Percentiles rank a stretch among this genome's conserved stretches.
phyloP scores from a whole-genome alignment of 2,329 filamentous ascomycete species.

The Colletotrichum sp. region DNA sequence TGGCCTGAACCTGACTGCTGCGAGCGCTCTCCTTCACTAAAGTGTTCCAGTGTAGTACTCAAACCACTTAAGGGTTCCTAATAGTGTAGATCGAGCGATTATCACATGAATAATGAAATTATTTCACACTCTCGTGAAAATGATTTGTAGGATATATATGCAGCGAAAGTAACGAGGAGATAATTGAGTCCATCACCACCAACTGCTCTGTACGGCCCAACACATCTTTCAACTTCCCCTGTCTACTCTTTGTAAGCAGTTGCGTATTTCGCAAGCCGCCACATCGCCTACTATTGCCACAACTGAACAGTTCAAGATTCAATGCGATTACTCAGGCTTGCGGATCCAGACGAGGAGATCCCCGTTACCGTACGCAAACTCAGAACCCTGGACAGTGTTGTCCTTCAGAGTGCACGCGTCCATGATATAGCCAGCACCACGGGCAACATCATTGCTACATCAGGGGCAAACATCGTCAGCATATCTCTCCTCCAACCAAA shows the following conservation, averaged over 20 bases:
- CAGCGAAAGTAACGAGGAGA: background rate
- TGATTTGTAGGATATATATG: background rate
- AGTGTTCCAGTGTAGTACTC: background rate
- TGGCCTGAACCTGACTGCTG: background rate
- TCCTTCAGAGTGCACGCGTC: constrained; percentile 13
- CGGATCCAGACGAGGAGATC: background rate
- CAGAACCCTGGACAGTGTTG: constrained; percentile 10
- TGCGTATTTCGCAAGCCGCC: background rate
- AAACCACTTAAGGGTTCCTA: background rate
- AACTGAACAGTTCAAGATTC: background rate
- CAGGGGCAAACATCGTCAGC: background rate
- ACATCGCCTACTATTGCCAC: background rate
- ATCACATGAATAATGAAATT: background rate
- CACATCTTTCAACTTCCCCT: background rate
- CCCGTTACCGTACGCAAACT: constrained; percentile 6
- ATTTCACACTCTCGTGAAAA: background rate
- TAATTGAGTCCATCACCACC: background rate
- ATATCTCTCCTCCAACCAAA: background rate
- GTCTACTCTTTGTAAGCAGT: background rate
- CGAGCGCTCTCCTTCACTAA: background rate
- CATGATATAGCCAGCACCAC: constrained; percentile 15
- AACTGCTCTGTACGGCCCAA: background rate
- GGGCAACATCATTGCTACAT: constrained; percentile 9
- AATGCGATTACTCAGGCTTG: background rate
- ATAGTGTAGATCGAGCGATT: background rate